phyloP scores from a whole-genome alignment of 1,284 basidiomycete genomes.

The Tilletia walkeri region DNA sequence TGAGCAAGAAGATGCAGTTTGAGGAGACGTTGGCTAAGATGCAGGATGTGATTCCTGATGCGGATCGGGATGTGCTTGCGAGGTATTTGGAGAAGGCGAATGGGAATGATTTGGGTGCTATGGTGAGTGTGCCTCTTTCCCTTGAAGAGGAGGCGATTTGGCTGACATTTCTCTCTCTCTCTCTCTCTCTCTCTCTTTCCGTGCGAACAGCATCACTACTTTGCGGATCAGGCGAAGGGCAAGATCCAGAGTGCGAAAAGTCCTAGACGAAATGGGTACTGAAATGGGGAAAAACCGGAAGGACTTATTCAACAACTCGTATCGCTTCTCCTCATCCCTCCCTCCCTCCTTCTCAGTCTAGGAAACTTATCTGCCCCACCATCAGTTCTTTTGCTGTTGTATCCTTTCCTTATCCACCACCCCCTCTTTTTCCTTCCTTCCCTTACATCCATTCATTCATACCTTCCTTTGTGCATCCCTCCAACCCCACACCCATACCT shows the following conservation, averaged over 20 bases:
- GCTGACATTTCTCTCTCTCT: neutral
- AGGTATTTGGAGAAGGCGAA: slow-evolving; percentile 38
- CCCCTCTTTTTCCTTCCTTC: too few species aligned
- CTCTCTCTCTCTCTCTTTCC: neutral
- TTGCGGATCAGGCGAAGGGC: slow-evolving; percentile 16
- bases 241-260: slow-evolving; percentile 2
- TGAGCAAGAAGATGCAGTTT: slow-evolving; percentile 22
- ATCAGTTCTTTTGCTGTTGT: too few species aligned
- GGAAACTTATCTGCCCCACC: too few species aligned
- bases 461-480: too few species aligned
- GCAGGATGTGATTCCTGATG: slow-evolving; percentile 45
- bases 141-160: too few species aligned
- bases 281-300: neutral
- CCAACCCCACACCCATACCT: too few species aligned
- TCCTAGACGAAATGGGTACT: neutral
- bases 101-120: slow-evolving; percentile 42
- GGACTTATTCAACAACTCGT: too few species aligned
- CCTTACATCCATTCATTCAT: too few species aligned
- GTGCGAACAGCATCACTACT: slow-evolving; percentile 13
- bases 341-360: too few species aligned
- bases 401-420: too few species aligned
- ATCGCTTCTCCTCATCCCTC: too few species aligned
- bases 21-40: slow-evolving; percentile 33
- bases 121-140: slow-evolving; percentile 18
- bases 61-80: slow-evolving; percentile 32